A percentile compares a stretch with the other conserved stretches of the same genome.
phyloP scores from a whole-genome alignment of 768 basidiomycete genomes.

The Leccinum rimulosum region DNA sequence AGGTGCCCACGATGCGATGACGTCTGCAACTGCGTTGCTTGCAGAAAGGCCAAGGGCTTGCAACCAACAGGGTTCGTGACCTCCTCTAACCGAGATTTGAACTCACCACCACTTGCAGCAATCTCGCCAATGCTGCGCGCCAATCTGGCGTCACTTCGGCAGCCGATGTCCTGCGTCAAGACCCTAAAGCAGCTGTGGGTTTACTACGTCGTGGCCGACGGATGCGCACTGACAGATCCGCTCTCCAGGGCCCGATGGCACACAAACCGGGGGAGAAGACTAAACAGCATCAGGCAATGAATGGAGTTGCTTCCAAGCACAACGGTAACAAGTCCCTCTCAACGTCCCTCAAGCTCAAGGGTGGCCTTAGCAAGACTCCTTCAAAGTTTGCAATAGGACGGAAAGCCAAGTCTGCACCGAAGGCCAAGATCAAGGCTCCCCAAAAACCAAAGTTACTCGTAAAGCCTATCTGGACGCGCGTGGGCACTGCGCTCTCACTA shows the following conservation, averaged over 20 bases:
- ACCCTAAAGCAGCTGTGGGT: constrained; percentile 34
- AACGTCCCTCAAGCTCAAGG: constrained; percentile 13
- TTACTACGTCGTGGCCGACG: background rate
- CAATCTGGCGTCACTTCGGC: constrained; percentile 38
- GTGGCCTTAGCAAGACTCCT: constrained; percentile 7
- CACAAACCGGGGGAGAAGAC: constrained; percentile 20
- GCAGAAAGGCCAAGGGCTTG: constrained; percentile 62
- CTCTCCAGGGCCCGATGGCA: constrained; percentile 28
- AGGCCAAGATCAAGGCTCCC: constrained; percentile 25
- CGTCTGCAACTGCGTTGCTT: constrained; percentile 64
- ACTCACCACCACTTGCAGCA: constrained; percentile 29
- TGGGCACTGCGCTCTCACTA: constrained; percentile 43
- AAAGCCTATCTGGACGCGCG: constrained; percentile 50
- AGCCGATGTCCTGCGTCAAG: constrained; percentile 34
- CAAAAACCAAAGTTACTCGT: constrained; percentile 40
- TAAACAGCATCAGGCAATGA: constrained; percentile 9
- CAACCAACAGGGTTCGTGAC: constrained; percentile 54
- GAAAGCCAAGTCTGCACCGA: constrained; percentile 19
- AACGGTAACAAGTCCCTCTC: constrained; percentile 10
- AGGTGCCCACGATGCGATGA: constrained; percentile 72
- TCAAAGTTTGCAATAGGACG: constrained; percentile 11
- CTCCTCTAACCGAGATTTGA: background rate
- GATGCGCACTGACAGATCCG: constrained; percentile 11
- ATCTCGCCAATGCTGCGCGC: constrained; percentile 37
- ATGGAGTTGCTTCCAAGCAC: constrained; percentile 2